These are phyloP conservation scores for Prunus armeniaca DNA, from an alignment of 306 rosid species.

Conservation along the genomic window DNA sequence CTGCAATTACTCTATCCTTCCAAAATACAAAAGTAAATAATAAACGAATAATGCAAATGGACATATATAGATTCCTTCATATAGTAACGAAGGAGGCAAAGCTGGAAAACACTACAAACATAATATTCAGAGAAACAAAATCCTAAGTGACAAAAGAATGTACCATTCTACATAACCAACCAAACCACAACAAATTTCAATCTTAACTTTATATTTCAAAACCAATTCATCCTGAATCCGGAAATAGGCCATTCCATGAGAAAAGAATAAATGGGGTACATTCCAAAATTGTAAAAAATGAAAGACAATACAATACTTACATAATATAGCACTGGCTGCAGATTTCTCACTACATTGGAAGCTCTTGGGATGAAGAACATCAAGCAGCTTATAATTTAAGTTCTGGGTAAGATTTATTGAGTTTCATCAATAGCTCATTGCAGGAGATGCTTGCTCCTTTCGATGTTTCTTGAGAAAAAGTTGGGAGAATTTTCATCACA, in stretches of 20 bases:
- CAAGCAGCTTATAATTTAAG: slow-evolving; percentile 36
- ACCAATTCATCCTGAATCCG: background rate
- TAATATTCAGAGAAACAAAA: background rate
- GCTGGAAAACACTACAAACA: background rate
- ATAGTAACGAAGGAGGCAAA: background rate
- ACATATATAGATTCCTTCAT: background rate
- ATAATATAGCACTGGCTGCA: background rate
- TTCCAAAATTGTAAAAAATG: background rate
- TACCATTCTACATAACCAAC: background rate
- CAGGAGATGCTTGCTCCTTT: slow-evolving; percentile 46
- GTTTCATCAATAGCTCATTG: slow-evolving; percentile 46
- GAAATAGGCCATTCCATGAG: background rate
- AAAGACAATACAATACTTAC: slow-evolving; percentile 35
- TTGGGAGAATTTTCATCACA: slow-evolving; percentile 56
- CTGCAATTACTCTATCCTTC: background rate
- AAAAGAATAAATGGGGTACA: background rate
- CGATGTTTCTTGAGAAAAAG: slow-evolving; percentile 39
- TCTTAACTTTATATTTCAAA: background rate
- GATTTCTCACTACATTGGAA: background rate
- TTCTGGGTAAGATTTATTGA: slow-evolving; percentile 50
- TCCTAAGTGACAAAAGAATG: background rate
- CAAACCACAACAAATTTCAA: background rate
- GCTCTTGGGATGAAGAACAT: slow-evolving; percentile 17
- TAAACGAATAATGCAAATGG: background rate
- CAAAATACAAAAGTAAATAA: background rate